Percentiles rank a stretch among this genome's conserved stretches.
Evolutionary conservation across 345 rosid genomes (phyloP).

Genomic region (Physaria fendleri): DNA sequence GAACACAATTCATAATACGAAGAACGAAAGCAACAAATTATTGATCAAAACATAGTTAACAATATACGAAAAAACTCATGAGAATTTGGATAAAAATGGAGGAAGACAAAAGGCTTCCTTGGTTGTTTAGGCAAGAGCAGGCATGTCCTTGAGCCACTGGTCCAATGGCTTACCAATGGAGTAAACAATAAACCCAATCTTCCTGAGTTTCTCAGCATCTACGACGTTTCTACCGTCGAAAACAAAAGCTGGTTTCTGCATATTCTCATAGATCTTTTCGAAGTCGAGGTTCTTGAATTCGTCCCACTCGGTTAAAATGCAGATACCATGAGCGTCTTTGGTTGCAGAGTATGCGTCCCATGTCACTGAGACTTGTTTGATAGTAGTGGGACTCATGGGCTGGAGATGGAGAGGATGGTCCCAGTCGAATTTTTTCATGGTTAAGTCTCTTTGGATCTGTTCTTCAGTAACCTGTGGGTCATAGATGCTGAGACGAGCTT

Average conservation of each 20-base stretch:
- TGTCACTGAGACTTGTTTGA: slow-evolving; percentile 65
- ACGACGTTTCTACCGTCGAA: slow-evolving; percentile 80
- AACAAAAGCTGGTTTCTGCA: slow-evolving; percentile 91
- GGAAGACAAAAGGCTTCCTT: too few relatives aligned
- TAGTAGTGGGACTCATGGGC: slow-evolving; percentile 79
- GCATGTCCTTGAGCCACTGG: slow-evolving; percentile 94
- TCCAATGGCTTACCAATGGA: slow-evolving; percentile 91
- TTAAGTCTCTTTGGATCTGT: too few relatives aligned
- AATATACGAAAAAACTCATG: too few relatives aligned
- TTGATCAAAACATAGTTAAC: too few relatives aligned
- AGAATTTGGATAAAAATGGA: too few relatives aligned
- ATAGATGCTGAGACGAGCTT: too few relatives aligned
- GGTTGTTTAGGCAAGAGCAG: slow-evolving; percentile 58
- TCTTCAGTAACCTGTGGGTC: too few relatives aligned
- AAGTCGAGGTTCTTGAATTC: slow-evolving; percentile 81
- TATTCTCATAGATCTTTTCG: slow-evolving; percentile 59
- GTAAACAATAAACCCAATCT: slow-evolving; percentile 89
- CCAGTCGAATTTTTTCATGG: too few relatives aligned
- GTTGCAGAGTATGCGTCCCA: slow-evolving; percentile 81
- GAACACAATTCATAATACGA: too few relatives aligned
- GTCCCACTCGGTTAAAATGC: slow-evolving; percentile 95
- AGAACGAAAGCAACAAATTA: too few relatives aligned
- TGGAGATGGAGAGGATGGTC: slow-evolving; percentile 93
- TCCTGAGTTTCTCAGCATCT: slow-evolving; percentile 53
- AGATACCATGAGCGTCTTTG: slow-evolving; percentile 78